phyloP scores from a whole-genome alignment of 31 red algal species.

The Asparagopsis taxiformis region DNA sequence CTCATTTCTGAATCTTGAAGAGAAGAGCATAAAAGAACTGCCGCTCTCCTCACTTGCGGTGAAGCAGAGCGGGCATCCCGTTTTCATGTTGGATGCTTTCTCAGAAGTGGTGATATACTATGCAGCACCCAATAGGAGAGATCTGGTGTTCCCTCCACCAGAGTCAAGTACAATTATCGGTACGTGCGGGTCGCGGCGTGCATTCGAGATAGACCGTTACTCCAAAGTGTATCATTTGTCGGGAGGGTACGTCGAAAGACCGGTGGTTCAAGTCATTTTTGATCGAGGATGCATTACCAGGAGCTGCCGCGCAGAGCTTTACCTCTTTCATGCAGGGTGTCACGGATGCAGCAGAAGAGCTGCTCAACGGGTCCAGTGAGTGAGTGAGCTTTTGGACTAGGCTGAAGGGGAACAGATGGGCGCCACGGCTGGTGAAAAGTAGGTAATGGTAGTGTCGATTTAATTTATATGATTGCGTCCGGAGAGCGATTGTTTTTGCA shows the following conservation, averaged over 20 bases:
- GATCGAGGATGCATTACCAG: conserved; percentile 45
- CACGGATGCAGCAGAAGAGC: conserved; percentile 10
- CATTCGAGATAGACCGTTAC: conserved; percentile 47
- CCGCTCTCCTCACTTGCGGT: conserved; percentile 41
- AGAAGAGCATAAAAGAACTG: conserved; percentile 34
- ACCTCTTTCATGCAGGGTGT: conserved; percentile 24
- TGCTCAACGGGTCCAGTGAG: background rate
- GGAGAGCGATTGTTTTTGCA: no score
- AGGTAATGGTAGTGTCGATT: no score
- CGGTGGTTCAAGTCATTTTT: conserved; percentile 67
- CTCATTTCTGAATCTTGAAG: conserved; percentile 59
- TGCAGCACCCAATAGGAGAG: conserved; percentile 8
- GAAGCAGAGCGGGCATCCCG: conserved; percentile 47
- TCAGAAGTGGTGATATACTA: conserved; percentile 66
- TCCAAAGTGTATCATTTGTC: conserved; percentile 37
- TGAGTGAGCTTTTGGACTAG: no score
- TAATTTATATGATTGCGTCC: no score
- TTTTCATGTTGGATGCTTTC: conserved; percentile 71
- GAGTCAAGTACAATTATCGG: conserved; percentile 53
- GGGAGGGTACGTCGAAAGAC: conserved; percentile 61
- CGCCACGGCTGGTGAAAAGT: no score
- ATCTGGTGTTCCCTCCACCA: conserved; percentile 45
- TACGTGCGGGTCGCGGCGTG: conserved; percentile 20
- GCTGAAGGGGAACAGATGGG: no score
- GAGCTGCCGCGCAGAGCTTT: conserved; percentile 8